Evolutionary conservation across 2,329 filamentous ascomycete genomes (phyloP).

Genomic region (Akanthomyces dipterigenus): DNA sequence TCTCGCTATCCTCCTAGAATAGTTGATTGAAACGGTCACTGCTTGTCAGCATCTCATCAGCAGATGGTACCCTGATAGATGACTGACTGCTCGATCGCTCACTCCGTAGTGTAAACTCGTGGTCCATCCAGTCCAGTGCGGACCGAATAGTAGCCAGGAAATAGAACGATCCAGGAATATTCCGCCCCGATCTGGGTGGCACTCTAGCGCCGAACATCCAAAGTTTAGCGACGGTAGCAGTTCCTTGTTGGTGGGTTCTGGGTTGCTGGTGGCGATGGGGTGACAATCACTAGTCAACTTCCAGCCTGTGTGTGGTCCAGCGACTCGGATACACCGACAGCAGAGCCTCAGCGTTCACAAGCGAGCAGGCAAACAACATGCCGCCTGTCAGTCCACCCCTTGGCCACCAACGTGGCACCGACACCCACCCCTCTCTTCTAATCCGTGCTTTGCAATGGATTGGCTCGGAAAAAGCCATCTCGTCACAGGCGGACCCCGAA

Average conservation of each 20-base stretch:
- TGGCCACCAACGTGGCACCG: no score
- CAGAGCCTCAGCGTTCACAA: not conserved
- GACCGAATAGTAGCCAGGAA: not conserved
- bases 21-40: no score
- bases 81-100: not conserved
- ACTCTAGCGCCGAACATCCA: not conserved
- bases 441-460: no score
- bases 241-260: not conserved
- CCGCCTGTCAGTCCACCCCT: no score
- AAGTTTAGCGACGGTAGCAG: not conserved
- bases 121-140: not conserved
- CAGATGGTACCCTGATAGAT: not conserved
- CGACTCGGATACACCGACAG: not conserved
- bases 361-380: not conserved
- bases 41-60: not conserved
- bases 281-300: not conserved
- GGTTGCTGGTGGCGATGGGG: not conserved
- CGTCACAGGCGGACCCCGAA: not conserved
- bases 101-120: no score
- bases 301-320: not conserved
- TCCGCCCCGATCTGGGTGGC: not conserved
- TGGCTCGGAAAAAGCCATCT: not conserved
- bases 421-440: not conserved
- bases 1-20: no score
- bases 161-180: slow-evolving; percentile 4